A percentile compares a stretch with the other conserved stretches of the same genome.
Conservation (phyloP, 495 filamentous ascomycete genomes). For the Podospora sp. region DNA sequence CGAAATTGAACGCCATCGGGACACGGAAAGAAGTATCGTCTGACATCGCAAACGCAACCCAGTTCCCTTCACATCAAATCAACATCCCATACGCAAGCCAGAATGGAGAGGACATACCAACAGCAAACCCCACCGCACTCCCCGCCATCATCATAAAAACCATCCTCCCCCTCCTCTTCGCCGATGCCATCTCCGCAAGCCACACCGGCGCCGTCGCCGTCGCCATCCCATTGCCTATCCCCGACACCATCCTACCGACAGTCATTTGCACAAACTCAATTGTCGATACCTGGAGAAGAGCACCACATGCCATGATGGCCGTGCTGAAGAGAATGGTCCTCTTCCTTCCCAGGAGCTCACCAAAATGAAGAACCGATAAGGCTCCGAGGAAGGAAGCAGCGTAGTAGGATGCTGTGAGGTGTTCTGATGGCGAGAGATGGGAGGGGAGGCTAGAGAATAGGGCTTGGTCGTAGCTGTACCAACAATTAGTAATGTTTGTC, state of each 20-base stretch:
- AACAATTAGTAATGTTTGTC: too few species aligned
- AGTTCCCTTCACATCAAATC: not conserved
- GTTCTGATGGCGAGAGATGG: conserved; percentile 23
- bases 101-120: not conserved
- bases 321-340: conserved; percentile 59
- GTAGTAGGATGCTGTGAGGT: conserved; percentile 67
- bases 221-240: conserved; percentile 69
- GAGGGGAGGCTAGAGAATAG: not conserved
- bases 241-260: conserved; percentile 59
- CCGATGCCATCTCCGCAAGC: conserved; percentile 65
- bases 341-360: conserved; percentile 61
- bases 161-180: conserved; percentile 60
- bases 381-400: conserved; percentile 67
- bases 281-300: conserved; percentile 64
- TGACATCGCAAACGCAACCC: not conserved
- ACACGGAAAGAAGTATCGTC: conserved; percentile 16
- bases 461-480: not conserved
- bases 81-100: not conserved
- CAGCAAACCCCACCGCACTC: not conserved
- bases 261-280: conserved; percentile 65
- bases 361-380: conserved; percentile 60
- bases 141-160: conserved; percentile 18
- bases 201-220: conserved; percentile 66
- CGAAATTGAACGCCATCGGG: conserved; percentile 50
- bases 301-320: conserved; percentile 62